Percentiles rank a stretch among this genome's conserved stretches.
These are phyloP conservation scores for Carex pumila DNA, from an alignment of 176 grass and related monocot species.

Conservation along the genomic window DNA sequence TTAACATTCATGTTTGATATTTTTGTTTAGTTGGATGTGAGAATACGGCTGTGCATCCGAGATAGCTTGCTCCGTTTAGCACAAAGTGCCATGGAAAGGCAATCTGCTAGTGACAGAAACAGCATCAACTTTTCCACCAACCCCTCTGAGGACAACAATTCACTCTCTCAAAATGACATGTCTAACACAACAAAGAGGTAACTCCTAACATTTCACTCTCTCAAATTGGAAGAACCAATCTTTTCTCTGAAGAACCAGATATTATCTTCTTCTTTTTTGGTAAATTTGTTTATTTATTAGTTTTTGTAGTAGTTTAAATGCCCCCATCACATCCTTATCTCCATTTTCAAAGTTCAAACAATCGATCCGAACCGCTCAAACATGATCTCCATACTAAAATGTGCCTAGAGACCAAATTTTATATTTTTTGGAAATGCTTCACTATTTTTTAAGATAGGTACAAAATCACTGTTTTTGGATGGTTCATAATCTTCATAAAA, in stretches of 20 bases:
- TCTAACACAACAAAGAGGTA: neutral
- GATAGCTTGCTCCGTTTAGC: slow-evolving; percentile 90
- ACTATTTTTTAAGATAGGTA: too few relatives aligned
- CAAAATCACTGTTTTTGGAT: too few relatives aligned
- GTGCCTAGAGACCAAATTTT: too few relatives aligned
- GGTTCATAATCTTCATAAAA: too few relatives aligned
- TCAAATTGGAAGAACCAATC: neutral
- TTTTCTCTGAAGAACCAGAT: neutral
- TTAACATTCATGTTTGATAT: slow-evolving; percentile 18
- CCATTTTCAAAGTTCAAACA: too few relatives aligned
- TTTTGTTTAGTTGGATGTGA: slow-evolving; percentile 62
- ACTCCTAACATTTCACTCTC: neutral
- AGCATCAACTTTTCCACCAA: slow-evolving; percentile 20
- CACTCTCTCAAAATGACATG: neutral
- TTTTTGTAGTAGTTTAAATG: neutral
- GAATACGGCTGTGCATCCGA: slow-evolving; percentile 58
- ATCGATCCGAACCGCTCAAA: too few relatives aligned
- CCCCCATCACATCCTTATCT: too few relatives aligned
- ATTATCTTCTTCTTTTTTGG: neutral
- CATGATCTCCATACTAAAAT: too few relatives aligned
- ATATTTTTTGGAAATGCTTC: too few relatives aligned
- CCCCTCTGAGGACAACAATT: slow-evolving; percentile 1
- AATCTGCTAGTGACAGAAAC: slow-evolving; percentile 57
- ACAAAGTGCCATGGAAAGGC: slow-evolving; percentile 65
- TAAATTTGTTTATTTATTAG: neutral